These are phyloP conservation scores for Monilinia polystroma DNA, from an alignment of 2,329 filamentous ascomycete species.

Conservation along the genomic window DNA sequence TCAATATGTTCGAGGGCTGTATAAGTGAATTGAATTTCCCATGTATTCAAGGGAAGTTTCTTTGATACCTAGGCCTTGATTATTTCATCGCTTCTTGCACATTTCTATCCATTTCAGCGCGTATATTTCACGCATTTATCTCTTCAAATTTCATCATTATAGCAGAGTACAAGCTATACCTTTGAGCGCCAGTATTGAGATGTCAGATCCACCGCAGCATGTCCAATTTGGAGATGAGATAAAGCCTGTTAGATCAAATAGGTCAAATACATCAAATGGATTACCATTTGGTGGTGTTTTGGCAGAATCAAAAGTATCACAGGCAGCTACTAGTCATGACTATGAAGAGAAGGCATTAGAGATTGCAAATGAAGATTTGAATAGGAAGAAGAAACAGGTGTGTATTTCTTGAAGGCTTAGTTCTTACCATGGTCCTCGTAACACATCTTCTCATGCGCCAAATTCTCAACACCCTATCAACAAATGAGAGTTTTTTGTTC, in stretches of 20 bases:
- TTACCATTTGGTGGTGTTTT: constrained; percentile 17
- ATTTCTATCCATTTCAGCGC: neutral
- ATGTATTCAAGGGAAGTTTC: neutral
- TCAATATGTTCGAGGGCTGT: neutral
- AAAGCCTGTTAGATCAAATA: constrained; percentile 27
- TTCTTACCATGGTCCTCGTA: neutral
- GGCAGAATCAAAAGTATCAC: constrained; percentile 26
- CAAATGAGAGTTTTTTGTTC: neutral
- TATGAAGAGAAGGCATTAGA: constrained; percentile 32
- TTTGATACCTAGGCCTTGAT: neutral
- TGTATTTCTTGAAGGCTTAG: neutral
- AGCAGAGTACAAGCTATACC: neutral
- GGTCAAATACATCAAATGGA: neutral
- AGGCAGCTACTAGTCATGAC: constrained; percentile 30
- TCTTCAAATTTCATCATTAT: neutral
- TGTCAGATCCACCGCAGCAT: constrained; percentile 28
- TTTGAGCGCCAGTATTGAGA: constrained; percentile 6
- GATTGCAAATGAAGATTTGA: constrained; percentile 36
- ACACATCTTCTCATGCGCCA: neutral
- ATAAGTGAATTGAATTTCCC: constrained; percentile 6
- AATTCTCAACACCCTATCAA: neutral
- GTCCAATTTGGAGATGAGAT: constrained; percentile 35
- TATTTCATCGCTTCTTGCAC: neutral
- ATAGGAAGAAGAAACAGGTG: constrained; percentile 39
- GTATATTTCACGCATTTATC: neutral